Conservation (phyloP, 495 filamentous ascomycete genomes). For the Haplographium delicatum region DNA sequence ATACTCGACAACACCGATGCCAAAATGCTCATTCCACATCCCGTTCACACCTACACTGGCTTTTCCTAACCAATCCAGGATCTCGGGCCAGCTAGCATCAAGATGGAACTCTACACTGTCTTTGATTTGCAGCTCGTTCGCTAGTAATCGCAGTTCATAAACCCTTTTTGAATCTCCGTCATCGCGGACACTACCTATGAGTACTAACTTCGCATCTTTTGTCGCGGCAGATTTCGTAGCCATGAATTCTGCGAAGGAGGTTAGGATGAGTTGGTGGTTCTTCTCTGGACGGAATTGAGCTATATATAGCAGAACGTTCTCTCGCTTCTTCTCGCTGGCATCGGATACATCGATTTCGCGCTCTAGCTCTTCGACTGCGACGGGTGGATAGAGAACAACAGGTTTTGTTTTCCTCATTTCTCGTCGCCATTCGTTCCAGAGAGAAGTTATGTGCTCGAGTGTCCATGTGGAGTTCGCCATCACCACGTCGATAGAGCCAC, state of each 20-base stretch:
- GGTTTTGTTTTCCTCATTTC: slow-evolving; percentile 36
- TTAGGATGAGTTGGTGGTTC: slow-evolving; percentile 80
- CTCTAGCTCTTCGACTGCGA: slow-evolving; percentile 78
- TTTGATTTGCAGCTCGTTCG: slow-evolving; percentile 80
- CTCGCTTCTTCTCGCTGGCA: slow-evolving; percentile 59
- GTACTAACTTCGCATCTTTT: slow-evolving; percentile 60
- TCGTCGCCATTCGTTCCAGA: slow-evolving; percentile 65
- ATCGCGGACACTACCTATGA: slow-evolving; percentile 85
- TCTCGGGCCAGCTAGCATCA: slow-evolving; percentile 81
- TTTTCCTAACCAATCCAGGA: slow-evolving; percentile 68
- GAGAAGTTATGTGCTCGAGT: slow-evolving; percentile 67
- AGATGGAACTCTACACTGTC: slow-evolving; percentile 80
- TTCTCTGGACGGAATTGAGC: slow-evolving; percentile 97
- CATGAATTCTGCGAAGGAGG: slow-evolving; percentile 72
- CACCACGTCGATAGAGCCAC: slow-evolving; percentile 77
- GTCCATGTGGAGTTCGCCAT: slow-evolving; percentile 99
- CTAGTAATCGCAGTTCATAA: slow-evolving; percentile 82
- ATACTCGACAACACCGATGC: slow-evolving; percentile 97
- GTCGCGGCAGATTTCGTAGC: slow-evolving; percentile 36
- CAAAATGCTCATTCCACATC: slow-evolving; percentile 99
- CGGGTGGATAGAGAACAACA: slow-evolving; percentile 78
- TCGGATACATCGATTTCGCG: slow-evolving; percentile 60
- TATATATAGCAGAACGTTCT: slow-evolving; percentile 77
- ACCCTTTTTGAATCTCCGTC: slow-evolving; percentile 78
- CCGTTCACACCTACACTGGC: slow-evolving; percentile 85